phyloP scores from a whole-genome alignment of 1,284 basidiomycete species.

The Malassezia obtusa region DNA sequence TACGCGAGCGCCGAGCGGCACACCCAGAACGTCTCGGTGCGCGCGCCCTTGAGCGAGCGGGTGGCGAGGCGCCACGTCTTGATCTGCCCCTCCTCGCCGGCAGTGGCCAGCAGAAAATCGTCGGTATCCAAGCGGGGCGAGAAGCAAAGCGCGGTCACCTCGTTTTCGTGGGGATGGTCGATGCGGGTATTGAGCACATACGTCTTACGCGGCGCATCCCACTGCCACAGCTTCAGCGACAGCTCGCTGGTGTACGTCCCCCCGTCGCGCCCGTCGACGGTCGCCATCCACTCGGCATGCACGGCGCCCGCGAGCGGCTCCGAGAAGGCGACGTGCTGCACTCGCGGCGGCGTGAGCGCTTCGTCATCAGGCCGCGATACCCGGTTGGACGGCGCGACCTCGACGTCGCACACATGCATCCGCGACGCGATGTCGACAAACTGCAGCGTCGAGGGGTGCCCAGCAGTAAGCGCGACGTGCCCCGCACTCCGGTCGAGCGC shows the following conservation, averaged over 20 bases:
- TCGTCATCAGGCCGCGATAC: slow-evolving; percentile 74
- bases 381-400: slow-evolving; percentile 85
- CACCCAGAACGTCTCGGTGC: slow-evolving; percentile 35
- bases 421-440: slow-evolving; percentile 69
- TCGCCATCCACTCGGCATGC: slow-evolving; percentile 72
- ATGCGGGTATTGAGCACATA: slow-evolving; percentile 69
- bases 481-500: slow-evolving; percentile 36
- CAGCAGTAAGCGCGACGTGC: slow-evolving; percentile 65
- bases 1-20: slow-evolving; percentile 39
- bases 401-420: slow-evolving; percentile 70
- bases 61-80: slow-evolving; percentile 58
- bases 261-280: slow-evolving; percentile 64
- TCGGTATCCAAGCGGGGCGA: slow-evolving; percentile 33
- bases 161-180: slow-evolving; percentile 71
- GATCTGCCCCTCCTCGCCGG: slow-evolving; percentile 60
- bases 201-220: slow-evolving; percentile 54
- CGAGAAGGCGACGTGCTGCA: slow-evolving; percentile 64
- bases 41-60: slow-evolving; percentile 31
- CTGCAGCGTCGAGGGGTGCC: slow-evolving; percentile 87
- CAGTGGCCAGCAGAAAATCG: slow-evolving; percentile 55
- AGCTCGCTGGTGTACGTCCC: slow-evolving; percentile 63
- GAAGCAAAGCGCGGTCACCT: slow-evolving; percentile 64
- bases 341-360: slow-evolving; percentile 64
- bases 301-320: slow-evolving; percentile 28
- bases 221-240: slow-evolving; percentile 82